Conservation (phyloP, 2,329 filamentous ascomycete species). For the Magnaporthales sp. region DNA sequence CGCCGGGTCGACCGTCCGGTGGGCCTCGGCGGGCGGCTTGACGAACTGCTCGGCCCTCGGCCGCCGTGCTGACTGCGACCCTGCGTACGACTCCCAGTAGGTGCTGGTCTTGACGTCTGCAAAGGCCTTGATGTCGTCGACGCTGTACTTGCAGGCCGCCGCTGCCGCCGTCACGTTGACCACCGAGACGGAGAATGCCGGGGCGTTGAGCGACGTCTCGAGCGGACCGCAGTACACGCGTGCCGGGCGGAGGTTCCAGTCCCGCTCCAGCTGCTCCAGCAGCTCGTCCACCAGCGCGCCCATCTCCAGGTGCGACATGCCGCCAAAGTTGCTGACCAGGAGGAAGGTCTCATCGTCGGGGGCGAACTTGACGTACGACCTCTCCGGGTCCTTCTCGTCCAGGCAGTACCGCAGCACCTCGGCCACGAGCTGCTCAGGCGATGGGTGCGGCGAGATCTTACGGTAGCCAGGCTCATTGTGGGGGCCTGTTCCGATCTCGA, state of each 20-base stretch:
- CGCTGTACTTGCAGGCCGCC: conserved; percentile 31
- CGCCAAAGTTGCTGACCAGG: conserved; percentile 51
- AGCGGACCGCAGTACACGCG: conserved; percentile 54
- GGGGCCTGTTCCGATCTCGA: conserved; percentile 58
- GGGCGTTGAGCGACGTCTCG: conserved; percentile 65
- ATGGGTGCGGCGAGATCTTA: conserved; percentile 43
- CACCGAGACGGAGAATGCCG: conserved; percentile 61
- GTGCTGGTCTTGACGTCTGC: conserved; percentile 57
- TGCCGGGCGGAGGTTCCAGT: conserved; percentile 40
- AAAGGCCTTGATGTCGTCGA: conserved; percentile 49
- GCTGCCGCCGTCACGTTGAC: conserved; percentile 47
- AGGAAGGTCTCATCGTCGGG: conserved; percentile 40
- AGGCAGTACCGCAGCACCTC: conserved; percentile 52
- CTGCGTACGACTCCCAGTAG: conserved; percentile 42
- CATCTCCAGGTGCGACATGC: conserved; percentile 48
- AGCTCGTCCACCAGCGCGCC: conserved; percentile 45
- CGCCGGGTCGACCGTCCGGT: conserved; percentile 5
- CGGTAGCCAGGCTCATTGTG: conserved; percentile 58
- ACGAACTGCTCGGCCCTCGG: conserved; percentile 36
- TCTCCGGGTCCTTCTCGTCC: conserved; percentile 42
- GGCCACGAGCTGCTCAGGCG: conserved; percentile 39
- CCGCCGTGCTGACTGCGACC: conserved; percentile 28
- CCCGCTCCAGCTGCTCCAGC: conserved; percentile 35
- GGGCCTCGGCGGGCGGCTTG: conserved; percentile 13
- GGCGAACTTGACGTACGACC: conserved; percentile 39